Evolutionary conservation across 352 stramenopile species (phyloP), one percentile per base, ranked within the genome.

Genomic region (Phytopythium kandeliae): DNA sequence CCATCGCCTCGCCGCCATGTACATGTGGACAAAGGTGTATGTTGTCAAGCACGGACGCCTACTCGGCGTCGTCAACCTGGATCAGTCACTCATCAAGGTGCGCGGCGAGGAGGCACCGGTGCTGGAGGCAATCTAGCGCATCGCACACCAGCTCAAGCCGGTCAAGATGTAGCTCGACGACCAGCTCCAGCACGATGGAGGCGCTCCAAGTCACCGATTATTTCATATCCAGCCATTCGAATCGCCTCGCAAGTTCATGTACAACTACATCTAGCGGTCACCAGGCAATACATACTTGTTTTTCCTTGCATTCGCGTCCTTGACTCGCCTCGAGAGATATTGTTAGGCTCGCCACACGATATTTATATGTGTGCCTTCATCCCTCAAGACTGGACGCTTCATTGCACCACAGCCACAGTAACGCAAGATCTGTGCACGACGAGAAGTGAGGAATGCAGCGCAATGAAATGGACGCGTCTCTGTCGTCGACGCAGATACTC

Each of bases 11-110:
- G 77, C 82, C 8, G 72, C 77, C n/a, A 87, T 90, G 55, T 85
- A 75, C 35, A 86, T 89, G 57, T 90, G 79, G 82, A 89, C 79
- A 13, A 78, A 92, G 43, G 77, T 92, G 15, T 91, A 89, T 53
- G 82, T 91, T 24, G 71, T 82, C 30, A 86, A 86, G 53, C 57
- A 75, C 48, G 78, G 82, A 58, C 76, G 81, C 40, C 54, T 91
- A 4, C 54, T 88, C 2, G 78, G 77, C 9, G 73, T 85, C 16
- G 63, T 92, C 51, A 84, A 90, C 42, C 61, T 91, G 26, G 75
- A 86, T 35, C 67, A 65, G 10, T 86, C 73, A 16, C 65, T 87
- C 17, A 83, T 55, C 48, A 69, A 82, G 52, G 48, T 86, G 31
- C 56, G 65, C 22, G 43, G 55, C 16, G 78, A 89, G 57, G 78